Base-by-base conservation (phyloP, 768 basidiomycete genomes). In the Cyclocybe aegerita region DNA sequence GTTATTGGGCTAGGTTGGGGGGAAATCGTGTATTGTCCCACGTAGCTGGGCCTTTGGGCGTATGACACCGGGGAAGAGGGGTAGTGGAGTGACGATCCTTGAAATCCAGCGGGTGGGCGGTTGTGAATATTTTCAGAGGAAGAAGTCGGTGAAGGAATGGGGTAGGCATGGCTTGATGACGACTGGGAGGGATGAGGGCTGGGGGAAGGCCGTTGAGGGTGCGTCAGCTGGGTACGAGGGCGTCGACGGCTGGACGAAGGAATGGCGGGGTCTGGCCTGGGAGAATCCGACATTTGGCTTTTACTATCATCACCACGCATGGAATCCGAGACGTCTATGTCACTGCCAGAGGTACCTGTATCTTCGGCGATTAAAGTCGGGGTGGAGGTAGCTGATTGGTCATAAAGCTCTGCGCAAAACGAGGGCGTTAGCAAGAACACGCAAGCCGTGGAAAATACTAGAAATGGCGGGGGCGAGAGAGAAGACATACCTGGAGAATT, bases 1-100 rank as follows among this genome's bases (percentile, higher is more conserved):
- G 50, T 67, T 46, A 69, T 57, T 9, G 69, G 65, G 16, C 45
- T 52, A 29, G 71, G 69, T 57, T 73, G 77, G 2, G 71, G 53
- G 57, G 78, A 66, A 64, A 78, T 68, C 59, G 71, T 63, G 68
- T 82, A 82, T 65, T 72, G 78, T 48, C 74, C 72, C 23, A 69
- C 60, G 51, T 73, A 77, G 57, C 59, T 60, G 23, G 60, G 39
- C 15, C 58, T 66, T 31, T 72, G 74, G 53, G 62, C 59, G 53
- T 73, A 75, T 4, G 60, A 54, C 14, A 64, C 50, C 30, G 57
- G 43, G 9, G 66, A 48, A 7, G 66, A 46, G 7, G 67, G 37
- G 47, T 70, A 68, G 49, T 63, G 68, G 49, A 56, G 51, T 34
- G 60, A 14, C 1, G 64, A 51, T 36, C 56, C 57, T 48, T 60